Conservation (phyloP, 2,329 filamentous ascomycete species). For the Cryphonectria carpinicola region DNA sequence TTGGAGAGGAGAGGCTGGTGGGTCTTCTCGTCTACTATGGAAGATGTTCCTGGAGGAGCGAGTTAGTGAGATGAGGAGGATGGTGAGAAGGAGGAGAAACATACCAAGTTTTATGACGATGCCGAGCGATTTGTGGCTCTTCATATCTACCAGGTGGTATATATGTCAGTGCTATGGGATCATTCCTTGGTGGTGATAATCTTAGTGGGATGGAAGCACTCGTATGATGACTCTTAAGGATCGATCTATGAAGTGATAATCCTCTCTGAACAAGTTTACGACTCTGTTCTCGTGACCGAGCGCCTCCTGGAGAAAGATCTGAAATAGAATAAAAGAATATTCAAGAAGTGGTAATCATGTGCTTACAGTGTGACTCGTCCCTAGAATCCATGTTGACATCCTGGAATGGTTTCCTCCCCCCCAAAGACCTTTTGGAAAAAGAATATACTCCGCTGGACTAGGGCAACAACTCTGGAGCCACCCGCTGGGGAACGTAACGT, state of each 20-base stretch:
- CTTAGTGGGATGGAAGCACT: conserved; percentile 18
- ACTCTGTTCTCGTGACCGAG: not conserved
- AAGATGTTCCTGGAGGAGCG: conserved; percentile 77
- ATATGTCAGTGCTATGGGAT: conserved; percentile 27
- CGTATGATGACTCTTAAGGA: not conserved
- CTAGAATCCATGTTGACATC: conserved; percentile 26
- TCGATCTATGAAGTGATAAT: not conserved
- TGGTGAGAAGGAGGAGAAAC: conserved; percentile 31
- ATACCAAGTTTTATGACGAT: conserved; percentile 88
- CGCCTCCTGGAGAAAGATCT: not conserved
- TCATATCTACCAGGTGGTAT: conserved; percentile 59
- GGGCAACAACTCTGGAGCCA: not conserved
- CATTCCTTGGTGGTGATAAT: not conserved
- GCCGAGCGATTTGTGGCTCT: conserved; percentile 66
- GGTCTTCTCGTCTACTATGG: conserved; percentile 96
- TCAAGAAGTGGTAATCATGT: conserved; percentile 18
- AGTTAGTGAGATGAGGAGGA: conserved; percentile 1
- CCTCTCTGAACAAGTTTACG: not conserved
- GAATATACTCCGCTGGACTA: not conserved
- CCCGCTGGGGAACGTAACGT: not conserved
- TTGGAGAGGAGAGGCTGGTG: conserved; percentile 93
- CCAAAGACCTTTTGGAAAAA: not conserved
- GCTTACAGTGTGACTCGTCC: conserved; percentile 28
- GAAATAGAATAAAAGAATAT: not conserved
- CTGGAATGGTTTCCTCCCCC: conserved; percentile 11